Evolutionary conservation across 2,329 filamentous ascomycete genomes (phyloP), one percentile per base, ranked within the genome.

Genomic region (Graphiopsis chlorocephala): DNA sequence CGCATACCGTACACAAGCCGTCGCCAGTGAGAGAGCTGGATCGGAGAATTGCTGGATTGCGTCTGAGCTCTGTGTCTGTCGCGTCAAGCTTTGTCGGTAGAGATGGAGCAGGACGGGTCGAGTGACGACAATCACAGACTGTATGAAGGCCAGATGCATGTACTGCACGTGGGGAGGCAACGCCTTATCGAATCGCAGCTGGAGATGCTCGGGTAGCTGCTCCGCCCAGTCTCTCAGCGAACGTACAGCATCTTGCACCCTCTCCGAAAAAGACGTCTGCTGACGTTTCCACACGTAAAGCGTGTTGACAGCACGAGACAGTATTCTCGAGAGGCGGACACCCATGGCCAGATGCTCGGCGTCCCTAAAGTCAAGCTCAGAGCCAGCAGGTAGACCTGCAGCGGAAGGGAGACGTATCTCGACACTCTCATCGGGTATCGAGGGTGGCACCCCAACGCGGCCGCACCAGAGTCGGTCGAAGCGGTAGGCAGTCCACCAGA

Each of bases 1-100:
- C 0, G 81, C 80, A 28, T 80, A 81, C 17, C 78, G 75, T 0
- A 82, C 76, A 61, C 81, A 83, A 0, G 81, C 79, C 59, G 81
- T 80, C 0, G 80, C 76, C 1, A 82, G 68, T 0, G 79, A 78
- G 50, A 75, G 69, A 2, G 78, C 78, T 48, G 70, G 71, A 11
- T 74, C 72, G 12, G 68, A 66, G 29, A 67, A 65, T 7, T 53
- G 26, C 15, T 64, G 61, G 10, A 23, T 11, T 17, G 59, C n/a
- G 15, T 45, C 25, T 23, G 28, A 10, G 56, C 42, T 35, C 3
- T 66, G 56, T 11, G 59, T 5, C 11, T 45, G 55, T 15, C 45
- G 64, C n/a, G 64, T 35, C 20, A 56, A 55, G 28, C 62, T 63
- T 60, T 67, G 66, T 47, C 62, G 57, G n/a, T 76, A 68, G 1